Evolutionary conservation across 75 land plant species (phyloP).

Genomic region (Pseudotsuga menziesii): DNA sequence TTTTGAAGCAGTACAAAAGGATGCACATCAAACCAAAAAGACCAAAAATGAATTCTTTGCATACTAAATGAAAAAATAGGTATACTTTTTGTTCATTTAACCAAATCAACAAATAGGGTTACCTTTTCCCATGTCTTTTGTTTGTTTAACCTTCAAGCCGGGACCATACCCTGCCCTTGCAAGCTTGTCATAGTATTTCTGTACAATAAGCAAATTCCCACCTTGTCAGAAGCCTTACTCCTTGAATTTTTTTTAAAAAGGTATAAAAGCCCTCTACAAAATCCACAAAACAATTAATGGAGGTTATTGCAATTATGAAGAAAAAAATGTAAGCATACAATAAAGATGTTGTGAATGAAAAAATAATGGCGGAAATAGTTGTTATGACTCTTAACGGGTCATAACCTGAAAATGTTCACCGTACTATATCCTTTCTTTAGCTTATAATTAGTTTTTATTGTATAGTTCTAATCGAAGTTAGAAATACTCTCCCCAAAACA

Average conservation of each 20-base stretch:
- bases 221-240: not conserved
- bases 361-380: not conserved
- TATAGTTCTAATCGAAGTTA: no score
- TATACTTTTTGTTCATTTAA: no score
- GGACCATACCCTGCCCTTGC: not conserved
- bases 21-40: not conserved
- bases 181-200: conserved; percentile 10
- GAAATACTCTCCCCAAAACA: no score
- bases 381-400: not conserved
- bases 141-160: conserved; percentile 8
- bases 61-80: no score
- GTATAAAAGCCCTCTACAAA: no score
- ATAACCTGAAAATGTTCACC: not conserved
- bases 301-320: not conserved
- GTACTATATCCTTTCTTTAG: not conserved
- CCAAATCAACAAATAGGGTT: not conserved
- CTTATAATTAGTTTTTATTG: not conserved
- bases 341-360: not conserved
- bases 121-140: conserved; percentile 2
- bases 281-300: no score
- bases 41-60: not conserved
- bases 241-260: not conserved
- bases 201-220: not conserved
- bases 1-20: not conserved
- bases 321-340: not conserved